A percentile compares a stretch with the other conserved stretches of the same genome.
Evolutionary conservation across 495 filamentous ascomycete species (phyloP).

Genomic region (Hyaloscypha finlandica): DNA sequence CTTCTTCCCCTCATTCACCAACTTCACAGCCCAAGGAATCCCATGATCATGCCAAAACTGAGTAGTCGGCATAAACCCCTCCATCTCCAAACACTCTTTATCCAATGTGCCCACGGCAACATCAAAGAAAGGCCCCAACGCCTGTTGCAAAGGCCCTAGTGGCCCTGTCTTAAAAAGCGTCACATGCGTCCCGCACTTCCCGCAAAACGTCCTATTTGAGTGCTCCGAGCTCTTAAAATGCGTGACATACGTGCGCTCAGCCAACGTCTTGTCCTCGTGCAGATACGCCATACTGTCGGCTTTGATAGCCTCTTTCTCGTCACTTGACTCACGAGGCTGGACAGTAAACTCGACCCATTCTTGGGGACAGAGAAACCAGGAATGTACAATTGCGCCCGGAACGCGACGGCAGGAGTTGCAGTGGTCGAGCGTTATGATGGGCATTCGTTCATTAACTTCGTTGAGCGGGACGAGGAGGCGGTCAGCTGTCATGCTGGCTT

Average conservation of each 20-base stretch:
- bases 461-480: conserved; percentile 1
- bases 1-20: conserved; percentile 11
- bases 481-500: not conserved
- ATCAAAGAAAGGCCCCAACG: conserved; percentile 12
- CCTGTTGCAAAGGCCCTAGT: not conserved
- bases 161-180: conserved; percentile 10
- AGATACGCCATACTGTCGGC: conserved; percentile 1
- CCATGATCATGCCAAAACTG: conserved; percentile 13
- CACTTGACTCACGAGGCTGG: not conserved
- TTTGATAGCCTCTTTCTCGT: not conserved
- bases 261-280: not conserved
- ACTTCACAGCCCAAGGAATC: conserved; percentile 18
- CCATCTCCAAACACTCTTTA: conserved; percentile 18
- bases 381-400: conserved; percentile 27
- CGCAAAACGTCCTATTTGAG: conserved; percentile 16
- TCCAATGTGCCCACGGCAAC: conserved; percentile 11
- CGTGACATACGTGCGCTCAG: conserved; percentile 10
- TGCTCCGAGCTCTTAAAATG: conserved; percentile 9
- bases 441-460: conserved; percentile 25
- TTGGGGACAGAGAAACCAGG: conserved; percentile 21
- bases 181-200: conserved; percentile 24
- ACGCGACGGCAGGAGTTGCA: conserved; percentile 38
- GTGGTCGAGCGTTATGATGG: conserved; percentile 31
- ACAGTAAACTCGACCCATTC: conserved; percentile 27
- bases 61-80: not conserved